Base-by-base conservation (phyloP, 352 stramenopile species). In the Globisporangium emineosum region DNA sequence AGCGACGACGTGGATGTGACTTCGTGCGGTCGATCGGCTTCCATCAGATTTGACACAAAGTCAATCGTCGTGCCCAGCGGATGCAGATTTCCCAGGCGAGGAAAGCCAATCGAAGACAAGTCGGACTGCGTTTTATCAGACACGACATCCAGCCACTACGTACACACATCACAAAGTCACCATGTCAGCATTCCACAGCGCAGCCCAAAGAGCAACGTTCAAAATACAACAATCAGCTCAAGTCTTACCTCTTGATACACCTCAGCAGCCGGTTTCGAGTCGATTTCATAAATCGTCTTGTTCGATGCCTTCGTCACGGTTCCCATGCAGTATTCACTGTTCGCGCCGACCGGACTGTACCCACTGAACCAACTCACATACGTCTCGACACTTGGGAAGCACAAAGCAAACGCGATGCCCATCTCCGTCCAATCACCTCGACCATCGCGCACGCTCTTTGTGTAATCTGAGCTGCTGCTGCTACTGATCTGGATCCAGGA, bases 401-500 rank as follows among this genome's bases (percentile, higher is more conserved):
- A 94, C 9, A 96, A 59, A 12, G 87, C 87, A 66, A 96, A 91
- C 10, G 87, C 83, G 13, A 93, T 73, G 4, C 87, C 87, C 71
- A 89, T 94, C 64, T 94, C 82, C 10, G 83, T 93, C 78, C 76
- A 88, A 55, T 91, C 81, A n/a, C 83, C 85, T 55, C 74, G 75
- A 10, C 79, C 81, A 49, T 90, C 81, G 17, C 79, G 77, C 47
- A 89, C 79, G 62, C 78, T 89, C 62, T 93, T 91, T 25, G 80
- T 90, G 64, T 91, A 90, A 57, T 92, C 82, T 5, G 73, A 84
- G 55, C 79, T 91, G 65, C 86, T 90, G 35, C 84, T 89, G 56
- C 87, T 96, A 55, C 85, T 93, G 57, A 96, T 94, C 65, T 96
- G 87, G 49, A 94, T 90, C 87, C 86, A 94, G 29, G 78, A 91